A percentile compares a stretch with the other conserved stretches of the same genome.
phyloP scores from a whole-genome alignment of 129 eudicot genomes.

The Kitagawia praeruptora region DNA sequence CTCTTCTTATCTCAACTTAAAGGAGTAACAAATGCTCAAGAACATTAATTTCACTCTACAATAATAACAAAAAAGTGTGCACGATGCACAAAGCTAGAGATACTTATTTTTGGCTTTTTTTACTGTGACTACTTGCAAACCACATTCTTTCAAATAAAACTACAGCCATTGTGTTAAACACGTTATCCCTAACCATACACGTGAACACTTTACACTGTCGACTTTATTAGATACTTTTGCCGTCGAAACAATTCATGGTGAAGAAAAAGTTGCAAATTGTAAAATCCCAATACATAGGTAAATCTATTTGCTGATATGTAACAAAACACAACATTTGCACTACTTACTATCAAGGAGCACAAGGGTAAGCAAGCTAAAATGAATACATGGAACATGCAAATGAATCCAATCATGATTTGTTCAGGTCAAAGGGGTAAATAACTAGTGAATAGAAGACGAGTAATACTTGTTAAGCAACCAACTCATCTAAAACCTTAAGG shows the following conservation, averaged over 20 bases:
- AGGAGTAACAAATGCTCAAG: neutral
- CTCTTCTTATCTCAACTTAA: neutral
- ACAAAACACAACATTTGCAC: neutral
- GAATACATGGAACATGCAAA: neutral
- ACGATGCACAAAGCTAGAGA: neutral
- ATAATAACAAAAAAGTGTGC: neutral
- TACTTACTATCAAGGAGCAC: neutral
- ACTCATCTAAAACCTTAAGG: no score
- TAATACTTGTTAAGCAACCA: no score
- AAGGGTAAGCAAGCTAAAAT: neutral
- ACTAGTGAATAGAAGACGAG: neutral
- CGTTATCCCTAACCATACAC: neutral
- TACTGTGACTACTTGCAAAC: neutral
- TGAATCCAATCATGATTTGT: neutral
- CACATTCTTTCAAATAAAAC: neutral
- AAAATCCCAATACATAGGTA: neutral
- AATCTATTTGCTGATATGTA: neutral
- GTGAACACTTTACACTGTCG: neutral
- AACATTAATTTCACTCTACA: neutral
- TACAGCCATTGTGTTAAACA: neutral
- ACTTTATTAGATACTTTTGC: neutral
- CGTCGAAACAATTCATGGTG: neutral
- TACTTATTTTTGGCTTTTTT: neutral
- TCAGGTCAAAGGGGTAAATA: neutral
- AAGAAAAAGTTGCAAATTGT: neutral